These are phyloP conservation scores for Xanthoconium separans DNA, from an alignment of 1,284 basidiomycete species.

Conservation along the genomic window DNA sequence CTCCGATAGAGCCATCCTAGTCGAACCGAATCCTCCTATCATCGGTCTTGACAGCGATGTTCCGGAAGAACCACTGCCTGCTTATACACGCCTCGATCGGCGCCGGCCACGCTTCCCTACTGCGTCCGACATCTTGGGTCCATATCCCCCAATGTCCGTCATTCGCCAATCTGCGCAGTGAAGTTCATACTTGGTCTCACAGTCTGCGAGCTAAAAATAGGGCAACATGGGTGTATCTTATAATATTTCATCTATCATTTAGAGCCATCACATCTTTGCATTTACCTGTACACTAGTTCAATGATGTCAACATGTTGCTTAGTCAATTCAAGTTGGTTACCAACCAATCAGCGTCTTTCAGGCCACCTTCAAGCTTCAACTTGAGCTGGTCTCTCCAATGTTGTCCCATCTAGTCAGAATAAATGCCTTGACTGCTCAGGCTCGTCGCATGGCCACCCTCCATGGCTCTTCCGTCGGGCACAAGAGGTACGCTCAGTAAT, in stretches of 20 bases:
- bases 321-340: background rate
- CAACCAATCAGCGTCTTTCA: too few relatives aligned
- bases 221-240: background rate
- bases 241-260: constrained; percentile 7
- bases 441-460: constrained; percentile 27
- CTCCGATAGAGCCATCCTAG: background rate
- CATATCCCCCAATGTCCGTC: constrained; percentile 27
- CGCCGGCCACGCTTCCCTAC: constrained; percentile 13
- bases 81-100: constrained; percentile 28
- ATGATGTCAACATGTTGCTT: too few relatives aligned
- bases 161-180: constrained; percentile 5
- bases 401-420: constrained; percentile 6
- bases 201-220: background rate
- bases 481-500: constrained; percentile 21
- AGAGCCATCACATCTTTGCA: background rate
- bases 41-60: background rate
- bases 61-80: constrained; percentile 17
- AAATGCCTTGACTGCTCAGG: background rate
- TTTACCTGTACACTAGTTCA: background rate
- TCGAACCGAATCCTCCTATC: constrained; percentile 3
- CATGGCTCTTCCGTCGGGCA: constrained; percentile 11
- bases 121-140: constrained; percentile 23
- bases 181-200: background rate
- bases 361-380: background rate
- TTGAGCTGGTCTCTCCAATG: constrained; percentile 17